These are phyloP conservation scores for Venturia oleaginea DNA, from an alignment of 2,329 filamentous ascomycete species.

Conservation along the genomic window DNA sequence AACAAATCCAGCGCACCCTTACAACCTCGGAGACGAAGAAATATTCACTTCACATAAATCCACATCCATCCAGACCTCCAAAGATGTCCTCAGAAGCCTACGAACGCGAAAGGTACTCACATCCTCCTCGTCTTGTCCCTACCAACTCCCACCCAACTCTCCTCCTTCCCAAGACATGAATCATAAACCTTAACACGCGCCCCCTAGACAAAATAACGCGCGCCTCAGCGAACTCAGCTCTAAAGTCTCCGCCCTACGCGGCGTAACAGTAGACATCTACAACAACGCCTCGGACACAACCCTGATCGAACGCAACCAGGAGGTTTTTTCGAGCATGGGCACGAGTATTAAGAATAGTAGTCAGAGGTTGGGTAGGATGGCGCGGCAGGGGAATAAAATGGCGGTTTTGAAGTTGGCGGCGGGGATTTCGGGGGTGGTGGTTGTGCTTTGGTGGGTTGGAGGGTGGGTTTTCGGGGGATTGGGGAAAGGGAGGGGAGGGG, in stretches of 20 bases:
- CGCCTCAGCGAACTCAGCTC: slow-evolving; percentile 82
- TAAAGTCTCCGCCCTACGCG: slow-evolving; percentile 86
- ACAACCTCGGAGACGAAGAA: neutral
- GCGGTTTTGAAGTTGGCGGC: slow-evolving; percentile 83
- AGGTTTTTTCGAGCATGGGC: slow-evolving; percentile 84
- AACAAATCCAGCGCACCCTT: neutral
- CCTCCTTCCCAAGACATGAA: slow-evolving; percentile 11
- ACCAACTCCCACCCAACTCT: neutral
- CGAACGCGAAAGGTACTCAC: slow-evolving; percentile 48
- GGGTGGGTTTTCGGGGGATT: slow-evolving; percentile 4
- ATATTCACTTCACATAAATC: no score
- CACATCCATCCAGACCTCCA: neutral
- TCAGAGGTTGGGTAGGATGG: slow-evolving; percentile 77
- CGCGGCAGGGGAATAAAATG: slow-evolving; percentile 78
- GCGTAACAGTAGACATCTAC: slow-evolving; percentile 96
- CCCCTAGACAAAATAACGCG: slow-evolving; percentile 74
- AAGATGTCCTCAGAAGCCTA: slow-evolving; percentile 47
- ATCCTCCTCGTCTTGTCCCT: neutral
- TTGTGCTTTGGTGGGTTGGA: slow-evolving; percentile 61
- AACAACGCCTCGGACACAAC: slow-evolving; percentile 85
- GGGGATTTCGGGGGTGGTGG: slow-evolving; percentile 63
- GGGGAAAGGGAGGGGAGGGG: neutral
- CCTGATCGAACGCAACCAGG: slow-evolving; percentile 70
- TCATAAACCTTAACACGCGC: neutral
- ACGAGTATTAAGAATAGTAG: slow-evolving; percentile 78